Evolutionary conservation across 768 basidiomycete genomes (phyloP).

Genomic region (Phlebiopsis flavidoalba): DNA sequence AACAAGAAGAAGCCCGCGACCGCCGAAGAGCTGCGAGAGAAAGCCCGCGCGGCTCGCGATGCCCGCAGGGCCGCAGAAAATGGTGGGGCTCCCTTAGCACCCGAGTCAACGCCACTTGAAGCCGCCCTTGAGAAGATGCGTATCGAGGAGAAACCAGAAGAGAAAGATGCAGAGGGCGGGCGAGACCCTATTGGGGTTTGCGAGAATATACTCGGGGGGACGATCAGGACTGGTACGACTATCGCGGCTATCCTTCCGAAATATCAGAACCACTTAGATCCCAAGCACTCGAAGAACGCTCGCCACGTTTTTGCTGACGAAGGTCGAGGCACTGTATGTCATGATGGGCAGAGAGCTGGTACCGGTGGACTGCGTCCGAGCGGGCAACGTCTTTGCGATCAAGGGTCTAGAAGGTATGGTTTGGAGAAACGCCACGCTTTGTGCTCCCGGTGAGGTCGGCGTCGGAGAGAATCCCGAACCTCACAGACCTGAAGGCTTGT

Average conservation of each 20-base stretch:
- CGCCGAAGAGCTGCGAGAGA: constrained; percentile 76
- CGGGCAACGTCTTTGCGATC: constrained; percentile 94
- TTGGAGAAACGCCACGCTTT: constrained; percentile 86
- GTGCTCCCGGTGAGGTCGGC: constrained; percentile 52
- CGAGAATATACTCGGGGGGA: constrained; percentile 91
- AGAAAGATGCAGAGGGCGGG: constrained; percentile 26
- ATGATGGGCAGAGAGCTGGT: constrained; percentile 99
- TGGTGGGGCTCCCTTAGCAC: constrained; percentile 8
- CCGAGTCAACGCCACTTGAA: constrained; percentile 11
- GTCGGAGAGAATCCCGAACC: constrained; percentile 29
- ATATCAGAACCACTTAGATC: constrained; percentile 60
- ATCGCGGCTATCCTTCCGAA: constrained; percentile 84
- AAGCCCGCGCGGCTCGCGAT: constrained; percentile 52
- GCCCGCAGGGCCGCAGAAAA: constrained; percentile 19
- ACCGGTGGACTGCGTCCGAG: constrained; percentile 72
- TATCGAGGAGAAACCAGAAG: constrained; percentile 16
- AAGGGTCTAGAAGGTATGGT: constrained; percentile 87
- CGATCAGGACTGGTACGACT: constrained; percentile 55
- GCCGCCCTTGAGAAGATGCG: constrained; percentile 18
- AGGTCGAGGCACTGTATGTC: constrained; percentile 77
- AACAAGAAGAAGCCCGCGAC: constrained; percentile 73
- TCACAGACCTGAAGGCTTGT: constrained; percentile 38
- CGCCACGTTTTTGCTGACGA: constrained; percentile 54
- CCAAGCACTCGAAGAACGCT: constrained; percentile 62
- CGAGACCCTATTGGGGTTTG: constrained; percentile 87